A percentile compares a stretch with the other conserved stretches of the same genome.
Evolutionary conservation across 1,284 basidiomycete genomes (phyloP).

Genomic region (Puccinia coronata): DNA sequence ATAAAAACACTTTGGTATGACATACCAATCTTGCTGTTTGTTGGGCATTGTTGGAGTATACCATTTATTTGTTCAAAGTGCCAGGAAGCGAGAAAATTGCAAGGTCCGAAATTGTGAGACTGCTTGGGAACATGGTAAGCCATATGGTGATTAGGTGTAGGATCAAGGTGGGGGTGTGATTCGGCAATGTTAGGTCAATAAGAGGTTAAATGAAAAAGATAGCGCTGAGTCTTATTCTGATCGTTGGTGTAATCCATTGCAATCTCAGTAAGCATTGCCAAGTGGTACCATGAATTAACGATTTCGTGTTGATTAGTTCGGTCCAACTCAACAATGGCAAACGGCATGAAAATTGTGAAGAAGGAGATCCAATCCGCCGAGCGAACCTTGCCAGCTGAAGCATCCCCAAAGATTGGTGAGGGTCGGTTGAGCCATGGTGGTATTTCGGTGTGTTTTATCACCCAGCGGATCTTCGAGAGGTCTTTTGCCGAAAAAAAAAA

Average conservation of each 20-base stretch:
- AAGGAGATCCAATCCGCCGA: constrained; percentile 22
- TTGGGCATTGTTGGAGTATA: constrained; percentile 36
- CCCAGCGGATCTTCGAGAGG: constrained; percentile 13
- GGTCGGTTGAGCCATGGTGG: constrained; percentile 40
- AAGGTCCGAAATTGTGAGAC: constrained; percentile 22
- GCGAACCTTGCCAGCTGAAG: constrained; percentile 34
- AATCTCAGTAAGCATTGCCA: constrained; percentile 35
- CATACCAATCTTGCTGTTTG: constrained; percentile 27
- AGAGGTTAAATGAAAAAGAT: constrained; percentile 34
- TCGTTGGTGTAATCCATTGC: constrained; percentile 33
- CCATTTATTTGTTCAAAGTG: constrained; percentile 43
- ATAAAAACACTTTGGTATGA: background rate
- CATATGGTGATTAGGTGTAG: constrained; percentile 12
- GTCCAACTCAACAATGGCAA: constrained; percentile 35
- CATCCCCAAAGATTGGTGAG: constrained; percentile 27
- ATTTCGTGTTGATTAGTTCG: background rate
- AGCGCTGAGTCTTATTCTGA: constrained; percentile 15
- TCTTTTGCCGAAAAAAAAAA: constrained; percentile 21
- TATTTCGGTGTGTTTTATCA: constrained; percentile 11
- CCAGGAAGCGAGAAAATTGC: constrained; percentile 42
- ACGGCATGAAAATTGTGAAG: background rate
- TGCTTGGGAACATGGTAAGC: constrained; percentile 33
- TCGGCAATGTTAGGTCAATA: constrained; percentile 22
- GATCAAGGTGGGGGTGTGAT: constrained; percentile 11
- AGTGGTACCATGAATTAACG: constrained; percentile 32